These are phyloP conservation scores for Plasmodiophora brassicae DNA, from an alignment of 208 protist species.

Conservation along the genomic window DNA sequence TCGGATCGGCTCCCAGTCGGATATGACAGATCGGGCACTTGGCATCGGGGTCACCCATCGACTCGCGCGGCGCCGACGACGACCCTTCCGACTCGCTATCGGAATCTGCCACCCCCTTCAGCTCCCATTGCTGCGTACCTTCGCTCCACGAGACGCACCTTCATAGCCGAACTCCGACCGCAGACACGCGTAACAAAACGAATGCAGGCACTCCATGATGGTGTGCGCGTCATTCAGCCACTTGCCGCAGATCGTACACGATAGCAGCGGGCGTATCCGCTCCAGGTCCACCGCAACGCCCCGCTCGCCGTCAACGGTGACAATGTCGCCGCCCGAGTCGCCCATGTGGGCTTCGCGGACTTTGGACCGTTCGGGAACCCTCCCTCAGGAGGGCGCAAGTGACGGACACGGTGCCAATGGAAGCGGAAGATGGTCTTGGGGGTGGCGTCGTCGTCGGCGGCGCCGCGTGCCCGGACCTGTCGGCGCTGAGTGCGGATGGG, in stretches of 20 bases:
- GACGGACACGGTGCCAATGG: too few species aligned
- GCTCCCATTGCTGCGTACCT: neutral
- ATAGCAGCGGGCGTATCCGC: neutral
- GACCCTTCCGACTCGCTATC: neutral
- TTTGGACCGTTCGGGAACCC: too few species aligned
- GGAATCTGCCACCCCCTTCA: neutral
- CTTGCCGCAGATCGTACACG: neutral
- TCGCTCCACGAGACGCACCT: neutral
- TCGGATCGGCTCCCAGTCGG: neutral
- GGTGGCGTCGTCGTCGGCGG: too few species aligned
- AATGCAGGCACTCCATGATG: conserved; percentile 28
- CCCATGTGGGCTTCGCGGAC: too few species aligned
- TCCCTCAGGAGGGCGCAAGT: too few species aligned
- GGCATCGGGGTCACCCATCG: neutral
- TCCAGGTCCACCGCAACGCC: neutral
- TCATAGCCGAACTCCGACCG: neutral
- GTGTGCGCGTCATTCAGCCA: conserved; percentile 19
- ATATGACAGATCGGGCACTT: neutral
- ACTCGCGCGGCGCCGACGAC: neutral
- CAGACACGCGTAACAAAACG: neutral
- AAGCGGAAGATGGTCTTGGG: too few species aligned
- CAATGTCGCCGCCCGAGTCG: too few species aligned
- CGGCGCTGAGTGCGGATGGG: too few species aligned
- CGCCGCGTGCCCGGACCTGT: too few species aligned
- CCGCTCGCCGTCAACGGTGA: too few species aligned